Percentiles rank a stretch among this genome's conserved stretches.
These are phyloP conservation scores for Malus hybrid DNA, from an alignment of 331 rosid species.

Conservation along the genomic window DNA sequence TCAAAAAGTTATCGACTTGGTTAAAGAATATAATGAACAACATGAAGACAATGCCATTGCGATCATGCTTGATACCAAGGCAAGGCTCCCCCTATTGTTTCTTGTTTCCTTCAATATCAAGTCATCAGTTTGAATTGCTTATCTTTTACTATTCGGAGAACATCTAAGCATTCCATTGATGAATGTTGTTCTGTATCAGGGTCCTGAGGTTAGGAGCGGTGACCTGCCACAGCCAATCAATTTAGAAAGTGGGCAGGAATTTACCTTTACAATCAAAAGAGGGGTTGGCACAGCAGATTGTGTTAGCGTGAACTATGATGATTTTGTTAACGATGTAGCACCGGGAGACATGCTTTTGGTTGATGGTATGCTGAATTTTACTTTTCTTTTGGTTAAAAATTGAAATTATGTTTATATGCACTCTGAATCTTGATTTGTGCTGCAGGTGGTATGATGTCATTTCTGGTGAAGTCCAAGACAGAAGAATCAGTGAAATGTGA, in stretches of 20 bases:
- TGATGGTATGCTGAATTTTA: conserved; percentile 49
- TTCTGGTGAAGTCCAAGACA: conserved; percentile 73
- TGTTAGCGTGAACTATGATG: conserved; percentile 97
- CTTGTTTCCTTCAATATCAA: not conserved
- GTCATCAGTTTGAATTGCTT: not conserved
- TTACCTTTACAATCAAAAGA: conserved; percentile 79
- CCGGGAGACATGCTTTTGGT: conserved; percentile 90
- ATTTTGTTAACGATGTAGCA: conserved; percentile 92
- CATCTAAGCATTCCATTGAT: not conserved
- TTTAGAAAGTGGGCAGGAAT: conserved; percentile 68
- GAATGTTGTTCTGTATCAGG: conserved; percentile 37
- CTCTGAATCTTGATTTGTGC: conserved; percentile 21
- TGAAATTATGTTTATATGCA: not conserved
- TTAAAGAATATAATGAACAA: conserved; percentile 81
- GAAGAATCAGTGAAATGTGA: conserved; percentile 86
- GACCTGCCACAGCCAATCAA: conserved; percentile 88
- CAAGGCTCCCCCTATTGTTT: conserved; percentile 10
- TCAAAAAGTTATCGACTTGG: conserved; percentile 91
- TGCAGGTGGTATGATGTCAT: conserved; percentile 98
- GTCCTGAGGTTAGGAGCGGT: conserved; percentile 99
- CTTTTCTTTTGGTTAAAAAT: not conserved
- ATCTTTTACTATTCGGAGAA: not conserved
- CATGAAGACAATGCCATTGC: conserved; percentile 71
- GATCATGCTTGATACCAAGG: conserved; percentile 98
- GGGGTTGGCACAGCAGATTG: conserved; percentile 88